These are phyloP conservation scores for Reutealis trisperma DNA, from an alignment of 345 rosid genomes.

Conservation along the genomic window DNA sequence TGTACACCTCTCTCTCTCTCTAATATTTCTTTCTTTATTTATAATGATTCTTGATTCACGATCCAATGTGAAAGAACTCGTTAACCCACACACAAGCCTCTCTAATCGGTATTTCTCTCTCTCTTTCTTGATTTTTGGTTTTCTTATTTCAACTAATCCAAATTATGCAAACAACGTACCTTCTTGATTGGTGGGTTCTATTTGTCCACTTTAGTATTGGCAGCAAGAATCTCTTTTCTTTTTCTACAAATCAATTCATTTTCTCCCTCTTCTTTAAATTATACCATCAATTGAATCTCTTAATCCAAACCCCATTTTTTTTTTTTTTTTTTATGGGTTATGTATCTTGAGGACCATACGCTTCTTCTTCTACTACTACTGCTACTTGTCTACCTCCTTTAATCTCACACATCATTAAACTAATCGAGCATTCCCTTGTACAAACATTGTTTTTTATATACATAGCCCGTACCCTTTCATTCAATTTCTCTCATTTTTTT, in stretches of 20 bases:
- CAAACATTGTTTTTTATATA: background rate
- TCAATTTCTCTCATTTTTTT: background rate
- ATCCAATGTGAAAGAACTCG: conserved; percentile 11
- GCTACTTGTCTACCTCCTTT: background rate
- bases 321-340: background rate
- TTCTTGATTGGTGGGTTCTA: background rate
- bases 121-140: background rate
- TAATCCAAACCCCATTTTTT: conserved; percentile 1
- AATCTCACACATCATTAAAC: background rate
- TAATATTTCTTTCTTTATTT: too few relatives aligned
- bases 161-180: background rate
- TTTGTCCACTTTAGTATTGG: conserved; percentile 9
- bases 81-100: conserved; percentile 17
- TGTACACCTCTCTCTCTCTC: background rate
- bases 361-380: background rate
- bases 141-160: background rate
- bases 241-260: background rate
- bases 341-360: background rate
- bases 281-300: background rate
- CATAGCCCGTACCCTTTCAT: background rate
- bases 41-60: conserved; percentile 9
- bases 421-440: background rate
- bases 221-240: conserved; percentile 18
- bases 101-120: background rate
- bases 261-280: conserved; percentile 3